Percentiles rank a stretch among this genome's conserved stretches.
Conservation (phyloP, 768 basidiomycete species). For the Strobilomyces confusus region DNA sequence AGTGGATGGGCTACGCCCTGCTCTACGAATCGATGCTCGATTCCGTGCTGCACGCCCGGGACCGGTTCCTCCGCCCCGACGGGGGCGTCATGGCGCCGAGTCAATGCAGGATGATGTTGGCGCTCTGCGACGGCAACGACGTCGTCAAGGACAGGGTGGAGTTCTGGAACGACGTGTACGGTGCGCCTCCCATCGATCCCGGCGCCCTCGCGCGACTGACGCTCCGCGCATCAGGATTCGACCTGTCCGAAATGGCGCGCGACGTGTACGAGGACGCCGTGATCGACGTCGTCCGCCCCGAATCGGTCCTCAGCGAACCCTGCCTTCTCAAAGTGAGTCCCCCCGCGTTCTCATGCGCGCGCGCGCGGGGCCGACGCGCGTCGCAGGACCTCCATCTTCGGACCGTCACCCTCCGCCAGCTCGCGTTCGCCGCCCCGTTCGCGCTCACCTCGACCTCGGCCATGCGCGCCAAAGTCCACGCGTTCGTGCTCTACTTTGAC, state of each 20-base stretch:
- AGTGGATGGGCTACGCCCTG: constrained; percentile 95
- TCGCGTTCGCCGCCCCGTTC: constrained; percentile 80
- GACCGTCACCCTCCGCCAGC: constrained; percentile 59
- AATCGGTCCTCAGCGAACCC: constrained; percentile 61
- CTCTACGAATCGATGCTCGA: constrained; percentile 98
- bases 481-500: constrained; percentile 82
- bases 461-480: constrained; percentile 62
- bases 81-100: constrained; percentile 87
- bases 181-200: constrained; percentile 39
- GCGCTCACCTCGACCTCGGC: constrained; percentile 58
- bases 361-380: neutral
- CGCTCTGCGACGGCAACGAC: constrained; percentile 71
- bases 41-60: constrained; percentile 85
- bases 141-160: constrained; percentile 76
- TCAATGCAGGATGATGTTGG: constrained; percentile 83
- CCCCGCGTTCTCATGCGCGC: neutral
- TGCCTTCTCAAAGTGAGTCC: constrained; percentile 59
- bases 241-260: constrained; percentile 77
- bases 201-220: neutral
- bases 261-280: constrained; percentile 78
- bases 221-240: constrained; percentile 68
- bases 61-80: constrained; percentile 69
- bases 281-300: constrained; percentile 70
- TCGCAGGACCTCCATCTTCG: constrained; percentile 71
- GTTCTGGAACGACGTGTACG: constrained; percentile 92